Conservation (phyloP, 1,139 yeast genomes). For the Geotrichum aggregatum region DNA sequence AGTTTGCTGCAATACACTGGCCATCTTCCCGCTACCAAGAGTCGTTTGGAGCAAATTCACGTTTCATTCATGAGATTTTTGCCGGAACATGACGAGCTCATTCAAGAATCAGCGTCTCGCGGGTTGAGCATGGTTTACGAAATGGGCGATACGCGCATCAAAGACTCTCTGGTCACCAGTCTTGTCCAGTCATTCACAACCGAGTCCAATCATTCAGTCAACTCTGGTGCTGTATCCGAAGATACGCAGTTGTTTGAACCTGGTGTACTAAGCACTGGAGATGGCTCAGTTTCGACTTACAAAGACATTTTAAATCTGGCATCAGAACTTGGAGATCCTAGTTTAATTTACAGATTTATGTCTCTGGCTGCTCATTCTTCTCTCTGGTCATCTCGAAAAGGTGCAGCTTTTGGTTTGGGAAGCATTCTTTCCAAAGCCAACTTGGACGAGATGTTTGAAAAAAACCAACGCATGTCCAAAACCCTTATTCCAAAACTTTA, state of each 20-base stretch:
- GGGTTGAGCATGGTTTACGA: conserved; percentile 83
- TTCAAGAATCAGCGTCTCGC: conserved; percentile 88
- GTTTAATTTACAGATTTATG: conserved; percentile 91
- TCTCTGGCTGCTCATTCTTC: conserved; percentile 84
- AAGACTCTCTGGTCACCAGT: conserved; percentile 71
- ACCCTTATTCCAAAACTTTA: conserved; percentile 75
- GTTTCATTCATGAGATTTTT: conserved; percentile 66
- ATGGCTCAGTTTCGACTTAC: conserved; percentile 84
- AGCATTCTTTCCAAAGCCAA: conserved; percentile 76
- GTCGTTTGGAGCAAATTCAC: conserved; percentile 57
- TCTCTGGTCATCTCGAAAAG: conserved; percentile 88
- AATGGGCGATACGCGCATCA: conserved; percentile 61
- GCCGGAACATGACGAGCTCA: conserved; percentile 73
- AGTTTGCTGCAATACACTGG: conserved; percentile 75
- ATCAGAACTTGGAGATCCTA: conserved; percentile 91
- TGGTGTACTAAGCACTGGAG: conserved; percentile 72
- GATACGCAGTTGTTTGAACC: conserved; percentile 86
- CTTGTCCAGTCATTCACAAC: conserved; percentile 70
- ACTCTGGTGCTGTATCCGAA: conserved; percentile 66
- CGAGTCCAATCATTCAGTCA: conserved; percentile 54
- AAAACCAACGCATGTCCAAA: conserved; percentile 52
- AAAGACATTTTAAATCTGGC: conserved; percentile 75
- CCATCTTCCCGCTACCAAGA: conserved; percentile 43
- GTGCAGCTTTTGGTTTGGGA: conserved; percentile 90
- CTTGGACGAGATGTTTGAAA: conserved; percentile 56